These are phyloP conservation scores for Colletotrichum endophyticum DNA, from an alignment of 2,329 filamentous ascomycete species.

Conservation along the genomic window DNA sequence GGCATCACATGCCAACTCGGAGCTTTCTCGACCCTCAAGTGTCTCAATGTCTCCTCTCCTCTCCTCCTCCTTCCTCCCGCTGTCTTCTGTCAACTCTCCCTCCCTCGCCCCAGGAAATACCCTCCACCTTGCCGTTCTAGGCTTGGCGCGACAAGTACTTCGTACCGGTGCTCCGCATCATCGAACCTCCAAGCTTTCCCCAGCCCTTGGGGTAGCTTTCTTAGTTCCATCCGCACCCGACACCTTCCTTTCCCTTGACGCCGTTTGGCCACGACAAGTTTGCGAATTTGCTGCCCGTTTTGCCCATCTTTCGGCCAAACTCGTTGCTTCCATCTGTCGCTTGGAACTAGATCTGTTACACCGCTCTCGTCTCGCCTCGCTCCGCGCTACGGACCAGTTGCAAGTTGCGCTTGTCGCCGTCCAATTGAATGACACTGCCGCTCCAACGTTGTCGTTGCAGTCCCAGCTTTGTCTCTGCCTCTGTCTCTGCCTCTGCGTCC, in stretches of 20 bases:
- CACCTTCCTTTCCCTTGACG: not conserved
- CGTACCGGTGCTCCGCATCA: conserved; percentile 10
- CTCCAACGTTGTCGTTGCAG: not conserved
- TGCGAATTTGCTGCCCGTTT: not conserved
- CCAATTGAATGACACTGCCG: not conserved
- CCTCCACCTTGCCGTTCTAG: conserved; percentile 12
- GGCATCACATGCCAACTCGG: conserved; percentile 23
- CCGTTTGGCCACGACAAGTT: not conserved
- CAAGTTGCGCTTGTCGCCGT: not conserved
- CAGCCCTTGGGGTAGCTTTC: conserved; percentile 2
- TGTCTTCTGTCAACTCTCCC: conserved; percentile 13
- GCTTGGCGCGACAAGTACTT: conserved; percentile 10
- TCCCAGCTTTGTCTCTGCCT: not conserved
- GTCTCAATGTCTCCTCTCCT: not conserved
- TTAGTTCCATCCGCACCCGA: conserved; percentile 6
- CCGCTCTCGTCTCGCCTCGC: not conserved
- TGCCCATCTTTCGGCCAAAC: conserved; percentile 7
- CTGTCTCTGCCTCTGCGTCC: not conserved
- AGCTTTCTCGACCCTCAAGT: not conserved
- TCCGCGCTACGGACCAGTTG: not conserved
- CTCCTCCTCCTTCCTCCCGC: conserved; percentile 1
- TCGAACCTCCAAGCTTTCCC: conserved; percentile 15
- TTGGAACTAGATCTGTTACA: conserved; percentile 12
- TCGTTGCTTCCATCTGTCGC: conserved; percentile 12
- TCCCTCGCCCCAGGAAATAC: conserved; percentile 9